Conservation (phyloP, 176 grass and related monocot species). For the Zoysia pacifica region DNA sequence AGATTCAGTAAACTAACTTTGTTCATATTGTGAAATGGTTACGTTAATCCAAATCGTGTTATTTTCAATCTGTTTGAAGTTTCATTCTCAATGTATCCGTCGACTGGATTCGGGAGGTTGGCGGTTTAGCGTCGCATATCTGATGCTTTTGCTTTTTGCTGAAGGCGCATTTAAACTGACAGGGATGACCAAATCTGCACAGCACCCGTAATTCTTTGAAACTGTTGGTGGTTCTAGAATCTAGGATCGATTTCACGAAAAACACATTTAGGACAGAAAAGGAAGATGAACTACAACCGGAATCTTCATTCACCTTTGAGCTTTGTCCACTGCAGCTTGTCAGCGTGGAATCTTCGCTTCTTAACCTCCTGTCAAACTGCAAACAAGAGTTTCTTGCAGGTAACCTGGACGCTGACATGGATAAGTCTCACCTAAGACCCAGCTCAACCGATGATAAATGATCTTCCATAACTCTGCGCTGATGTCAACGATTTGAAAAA, state of each 20-base stretch:
- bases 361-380: slow-evolving; percentile 23
- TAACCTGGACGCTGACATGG: slow-evolving; percentile 34
- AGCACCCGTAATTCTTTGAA: neutral
- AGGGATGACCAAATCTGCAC: neutral
- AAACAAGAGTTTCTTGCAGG: slow-evolving; percentile 33
- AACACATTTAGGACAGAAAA: neutral
- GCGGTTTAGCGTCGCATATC: slow-evolving; percentile 8
- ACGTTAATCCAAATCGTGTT: neutral
- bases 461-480: neutral
- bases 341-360: neutral
- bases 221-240: neutral
- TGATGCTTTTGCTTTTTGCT: neutral
- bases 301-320: slow-evolving; percentile 19
- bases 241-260: neutral
- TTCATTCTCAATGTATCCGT: neutral
- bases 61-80: neutral
- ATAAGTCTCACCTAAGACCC: neutral
- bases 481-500: neutral
- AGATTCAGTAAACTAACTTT: too few species aligned
- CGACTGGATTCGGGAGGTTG: slow-evolving; percentile 6
- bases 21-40: neutral
- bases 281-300: neutral
- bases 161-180: neutral
- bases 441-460: neutral
- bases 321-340: neutral